phyloP scores from a whole-genome alignment of 306 rosid genomes.

The Prunus padus region DNA sequence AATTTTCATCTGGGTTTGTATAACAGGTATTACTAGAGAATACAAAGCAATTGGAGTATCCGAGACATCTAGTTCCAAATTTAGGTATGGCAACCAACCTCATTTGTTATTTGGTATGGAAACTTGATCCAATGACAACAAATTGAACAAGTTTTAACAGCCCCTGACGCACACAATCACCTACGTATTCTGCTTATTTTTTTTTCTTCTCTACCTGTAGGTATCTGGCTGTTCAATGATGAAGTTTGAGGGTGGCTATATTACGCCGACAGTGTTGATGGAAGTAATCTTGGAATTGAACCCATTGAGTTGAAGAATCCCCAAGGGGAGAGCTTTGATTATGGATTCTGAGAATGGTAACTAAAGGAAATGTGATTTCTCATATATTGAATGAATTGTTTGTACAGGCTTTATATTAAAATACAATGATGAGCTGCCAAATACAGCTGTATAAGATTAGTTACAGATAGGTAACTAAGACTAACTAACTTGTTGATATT shows the following conservation, averaged over 20 bases:
- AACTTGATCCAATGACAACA: background rate
- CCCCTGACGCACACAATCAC: background rate
- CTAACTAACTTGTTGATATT: no score
- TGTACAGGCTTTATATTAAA: no score
- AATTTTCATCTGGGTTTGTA: slow-evolving; percentile 16
- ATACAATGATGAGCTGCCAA: no score
- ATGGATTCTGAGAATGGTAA: slow-evolving; percentile 69
- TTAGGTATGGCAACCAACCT: slow-evolving; percentile 11
- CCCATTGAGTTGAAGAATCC: slow-evolving; percentile 60
- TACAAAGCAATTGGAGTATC: slow-evolving; percentile 68
- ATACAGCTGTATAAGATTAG: no score
- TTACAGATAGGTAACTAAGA: no score
- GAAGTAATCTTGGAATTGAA: slow-evolving; percentile 71
- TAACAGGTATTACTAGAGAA: slow-evolving; percentile 68
- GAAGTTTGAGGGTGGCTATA: slow-evolving; percentile 74
- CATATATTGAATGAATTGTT: no score
- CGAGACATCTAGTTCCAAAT: slow-evolving; percentile 45
- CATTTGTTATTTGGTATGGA: background rate
- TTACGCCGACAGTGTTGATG: slow-evolving; percentile 70
- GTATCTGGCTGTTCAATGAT: slow-evolving; percentile 59
- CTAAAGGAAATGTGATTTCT: no score
- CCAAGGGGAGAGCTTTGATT: slow-evolving; percentile 52
- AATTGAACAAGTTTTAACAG: background rate
- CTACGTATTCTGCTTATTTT: background rate
- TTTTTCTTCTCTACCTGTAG: background rate